phyloP scores from a whole-genome alignment of 805 yeast species.

The Ogataea sp. region DNA sequence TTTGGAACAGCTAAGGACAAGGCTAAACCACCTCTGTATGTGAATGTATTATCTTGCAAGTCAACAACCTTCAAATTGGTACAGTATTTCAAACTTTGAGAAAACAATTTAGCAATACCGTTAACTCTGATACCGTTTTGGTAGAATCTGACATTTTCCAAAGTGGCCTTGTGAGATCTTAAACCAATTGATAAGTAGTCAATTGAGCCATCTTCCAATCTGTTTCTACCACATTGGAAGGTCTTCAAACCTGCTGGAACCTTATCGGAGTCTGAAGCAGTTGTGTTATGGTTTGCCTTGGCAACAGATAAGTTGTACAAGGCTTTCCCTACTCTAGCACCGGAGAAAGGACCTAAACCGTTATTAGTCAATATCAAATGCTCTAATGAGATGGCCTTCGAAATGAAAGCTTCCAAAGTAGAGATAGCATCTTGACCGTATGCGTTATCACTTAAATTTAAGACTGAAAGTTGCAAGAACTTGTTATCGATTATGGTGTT shows the following conservation, averaged over 20 bases:
- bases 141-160: slow-evolving; percentile 70
- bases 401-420: slow-evolving; percentile 71
- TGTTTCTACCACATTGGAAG: slow-evolving; percentile 93
- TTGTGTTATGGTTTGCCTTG: slow-evolving; percentile 47
- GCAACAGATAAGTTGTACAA: slow-evolving; percentile 62
- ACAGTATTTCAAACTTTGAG: slow-evolving; percentile 61
- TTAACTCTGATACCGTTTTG: slow-evolving; percentile 97
- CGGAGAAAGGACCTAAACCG: slow-evolving; percentile 98
- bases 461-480: slow-evolving; percentile 59
- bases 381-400: slow-evolving; percentile 69
- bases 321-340: slow-evolving; percentile 87
- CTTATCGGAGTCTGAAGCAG: slow-evolving; percentile 12
- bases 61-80: slow-evolving; percentile 61
- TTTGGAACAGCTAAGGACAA: slow-evolving; percentile 50
- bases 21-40: slow-evolving; percentile 54
- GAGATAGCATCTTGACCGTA: slow-evolving; percentile 94
- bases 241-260: slow-evolving; percentile 54
- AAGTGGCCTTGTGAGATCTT: slow-evolving; percentile 58
- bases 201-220: slow-evolving; percentile 93
- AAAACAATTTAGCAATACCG: slow-evolving; percentile 72
- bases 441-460: slow-evolving; percentile 91
- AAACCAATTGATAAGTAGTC: slow-evolving; percentile 79
- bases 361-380: slow-evolving; percentile 88
- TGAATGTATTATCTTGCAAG: slow-evolving; percentile 93
- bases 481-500: slow-evolving; percentile 51